These are phyloP conservation scores for Candida krabiensis DNA, from an alignment of 805 yeast genomes.

Conservation along the genomic window DNA sequence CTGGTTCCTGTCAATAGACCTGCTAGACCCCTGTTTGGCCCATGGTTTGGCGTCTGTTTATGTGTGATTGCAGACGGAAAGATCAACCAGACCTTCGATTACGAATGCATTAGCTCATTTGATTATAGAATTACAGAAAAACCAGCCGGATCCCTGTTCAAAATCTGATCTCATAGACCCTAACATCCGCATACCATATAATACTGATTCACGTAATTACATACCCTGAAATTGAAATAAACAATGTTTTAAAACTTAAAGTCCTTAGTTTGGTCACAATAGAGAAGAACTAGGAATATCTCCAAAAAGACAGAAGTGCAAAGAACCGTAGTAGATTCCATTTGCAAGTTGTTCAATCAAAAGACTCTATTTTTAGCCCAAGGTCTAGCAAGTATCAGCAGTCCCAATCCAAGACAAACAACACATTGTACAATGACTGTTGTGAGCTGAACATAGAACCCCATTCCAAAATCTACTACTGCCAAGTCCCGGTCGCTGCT, in stretches of 20 bases:
- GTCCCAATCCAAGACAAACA: slow-evolving; percentile 15
- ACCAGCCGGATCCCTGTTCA: slow-evolving; percentile 51
- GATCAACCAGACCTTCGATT: slow-evolving; percentile 34
- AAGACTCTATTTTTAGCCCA: slow-evolving; percentile 12
- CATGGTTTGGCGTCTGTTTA: slow-evolving; percentile 67
- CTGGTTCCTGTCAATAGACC: slow-evolving; percentile 33
- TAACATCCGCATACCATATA: no score
- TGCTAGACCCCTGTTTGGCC: slow-evolving; percentile 60
- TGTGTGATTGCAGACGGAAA: slow-evolving; percentile 60
- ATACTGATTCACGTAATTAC: no score
- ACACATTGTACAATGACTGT: slow-evolving; percentile 13
- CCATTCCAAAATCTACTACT: slow-evolving; percentile 18
- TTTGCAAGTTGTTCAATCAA: no score
- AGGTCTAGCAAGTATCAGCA: slow-evolving; percentile 15
- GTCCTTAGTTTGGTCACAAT: no score
- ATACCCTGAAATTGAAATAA: no score
- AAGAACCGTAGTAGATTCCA: no score
- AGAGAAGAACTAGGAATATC: no score
- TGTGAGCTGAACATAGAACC: slow-evolving; percentile 16
- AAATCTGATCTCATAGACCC: slow-evolving; percentile 10
- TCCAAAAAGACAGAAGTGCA: no score
- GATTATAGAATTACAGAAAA: slow-evolving; percentile 66
- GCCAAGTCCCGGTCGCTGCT: slow-evolving; percentile 19
- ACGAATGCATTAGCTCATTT: slow-evolving; percentile 55
- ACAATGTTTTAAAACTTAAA: no score